Percentiles rank a stretch among this genome's conserved stretches.
Conservation (phyloP, 805 yeast genomes). For the Kluyveromyces lactis region DNA sequence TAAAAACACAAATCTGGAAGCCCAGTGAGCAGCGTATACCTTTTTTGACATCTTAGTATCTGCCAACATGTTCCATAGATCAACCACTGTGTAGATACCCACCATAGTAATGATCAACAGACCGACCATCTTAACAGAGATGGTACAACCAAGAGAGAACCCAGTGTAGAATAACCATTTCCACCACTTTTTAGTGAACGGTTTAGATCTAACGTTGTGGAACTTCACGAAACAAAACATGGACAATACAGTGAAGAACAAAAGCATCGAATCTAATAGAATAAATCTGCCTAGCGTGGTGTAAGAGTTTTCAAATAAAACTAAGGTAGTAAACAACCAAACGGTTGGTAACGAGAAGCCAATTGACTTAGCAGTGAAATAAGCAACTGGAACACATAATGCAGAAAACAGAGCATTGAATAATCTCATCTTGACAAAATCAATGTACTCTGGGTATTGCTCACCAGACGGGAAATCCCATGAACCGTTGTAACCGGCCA, state of each 20-base stretch:
- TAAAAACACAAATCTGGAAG: constrained; percentile 53
- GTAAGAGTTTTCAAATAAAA: constrained; percentile 58
- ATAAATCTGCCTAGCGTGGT: constrained; percentile 69
- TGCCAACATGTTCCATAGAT: constrained; percentile 79
- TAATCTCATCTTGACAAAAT: constrained; percentile 58
- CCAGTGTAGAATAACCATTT: constrained; percentile 85
- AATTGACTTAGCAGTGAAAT: constrained; percentile 55
- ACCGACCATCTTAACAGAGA: constrained; percentile 96
- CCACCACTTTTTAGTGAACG: constrained; percentile 86
- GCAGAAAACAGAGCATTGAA: constrained; percentile 66
- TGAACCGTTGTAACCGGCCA: constrained; percentile 79
- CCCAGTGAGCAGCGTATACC: constrained; percentile 54
- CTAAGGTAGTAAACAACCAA: constrained; percentile 54
- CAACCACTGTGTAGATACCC: constrained; percentile 83
- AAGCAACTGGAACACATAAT: constrained; percentile 61
- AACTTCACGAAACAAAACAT: constrained; percentile 50
- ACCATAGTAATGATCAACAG: constrained; percentile 79
- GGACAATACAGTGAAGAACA: constrained; percentile 69
- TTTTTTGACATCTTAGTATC: constrained; percentile 47
- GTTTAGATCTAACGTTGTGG: constrained; percentile 37
- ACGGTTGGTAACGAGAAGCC: constrained; percentile 44
- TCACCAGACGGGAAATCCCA: constrained; percentile 66
- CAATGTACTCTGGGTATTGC: constrained; percentile 50
- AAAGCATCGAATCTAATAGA: constrained; percentile 64
- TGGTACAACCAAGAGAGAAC: constrained; percentile 76